These are phyloP conservation scores for Chaetomium sp. DNA, from an alignment of 2,329 filamentous ascomycete genomes.

Conservation along the genomic window DNA sequence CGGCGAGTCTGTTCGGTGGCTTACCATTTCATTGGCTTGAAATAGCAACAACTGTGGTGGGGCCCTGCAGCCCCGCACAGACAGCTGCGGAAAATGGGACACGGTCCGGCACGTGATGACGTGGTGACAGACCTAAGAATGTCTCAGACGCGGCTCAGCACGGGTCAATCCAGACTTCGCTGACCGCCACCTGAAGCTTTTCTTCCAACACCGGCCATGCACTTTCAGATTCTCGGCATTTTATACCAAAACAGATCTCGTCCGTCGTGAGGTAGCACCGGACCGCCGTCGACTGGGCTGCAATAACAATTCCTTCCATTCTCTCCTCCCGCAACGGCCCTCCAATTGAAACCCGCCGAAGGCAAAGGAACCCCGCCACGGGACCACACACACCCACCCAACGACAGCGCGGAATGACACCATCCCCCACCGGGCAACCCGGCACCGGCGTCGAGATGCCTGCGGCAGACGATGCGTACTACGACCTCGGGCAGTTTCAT, in stretches of 20 bases:
- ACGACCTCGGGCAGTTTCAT: conserved; percentile 55
- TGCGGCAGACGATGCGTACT: conserved; percentile 36
- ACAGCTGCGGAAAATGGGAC: neutral
- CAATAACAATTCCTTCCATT: no score
- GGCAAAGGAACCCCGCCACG: no score
- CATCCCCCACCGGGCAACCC: neutral
- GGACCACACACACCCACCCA: no score
- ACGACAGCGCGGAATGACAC: no score
- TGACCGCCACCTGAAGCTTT: neutral
- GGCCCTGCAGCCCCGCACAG: neutral
- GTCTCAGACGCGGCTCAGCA: neutral
- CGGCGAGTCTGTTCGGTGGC: neutral
- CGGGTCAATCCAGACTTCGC: neutral
- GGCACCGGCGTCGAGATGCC: neutral
- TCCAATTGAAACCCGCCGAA: no score
- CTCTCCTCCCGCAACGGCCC: no score
- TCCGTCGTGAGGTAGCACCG: neutral
- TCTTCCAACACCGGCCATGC: no score
- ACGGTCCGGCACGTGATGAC: conserved; percentile 1
- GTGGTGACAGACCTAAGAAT: neutral
- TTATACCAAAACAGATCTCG: neutral
- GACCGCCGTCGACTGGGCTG: neutral
- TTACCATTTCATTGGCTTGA: neutral
- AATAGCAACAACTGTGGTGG: neutral
- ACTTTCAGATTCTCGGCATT: no score